Base-by-base conservation (phyloP, 345 rosid genomes). In the Eutrema heterophyllum region DNA sequence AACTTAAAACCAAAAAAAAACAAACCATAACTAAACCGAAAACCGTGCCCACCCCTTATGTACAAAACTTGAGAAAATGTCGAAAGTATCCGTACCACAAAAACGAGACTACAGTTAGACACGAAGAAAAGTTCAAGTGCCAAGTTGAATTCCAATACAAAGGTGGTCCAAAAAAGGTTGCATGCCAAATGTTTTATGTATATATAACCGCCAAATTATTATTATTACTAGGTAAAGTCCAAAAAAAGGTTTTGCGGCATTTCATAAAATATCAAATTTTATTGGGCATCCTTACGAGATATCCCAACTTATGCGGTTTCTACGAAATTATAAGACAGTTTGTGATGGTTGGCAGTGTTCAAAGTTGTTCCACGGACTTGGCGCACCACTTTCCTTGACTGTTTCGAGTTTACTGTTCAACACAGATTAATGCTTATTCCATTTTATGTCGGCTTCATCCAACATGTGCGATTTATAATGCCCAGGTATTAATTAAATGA, bases 381-480 rank as follows among this genome's bases (percentile, higher is more conserved):
- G 45, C 12, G 45, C n/a, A 50, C 53, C 60, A 66, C 67, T 73
- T 74, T 57, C 52, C 48, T 74, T 67, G 78, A 74, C 61, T 74
- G 36, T 32, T 39, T 50, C 4, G 57, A 39, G 73, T 33, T 74
- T 67, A 32, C 63, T 32, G 21, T 67, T 50, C 62, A 59, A 24
- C 78, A 9, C 46, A 49, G 27, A 14, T 3, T 21, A 50, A 54
- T 64, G 48, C 30, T 6, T 73, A n/a, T 44, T n/a, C 48, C 12
- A 53, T 21, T 44, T n/a, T 43, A 61, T 63, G 55, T 54, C 55
- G 56, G 30, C 45, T 44, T 14, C 26, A 41, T 39, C 38, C 16
- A 63, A 44, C 45, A 18, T 52, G 27, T 62, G 63, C 18, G 7
- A 57, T 48, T 59, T 33, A 13, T 32, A 18, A 8, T 9, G 57